A percentile compares a stretch with the other conserved stretches of the same genome.
Evolutionary conservation across 2,329 filamentous ascomycete genomes (phyloP).

Genomic region (Arthrinium phaeospermum): DNA sequence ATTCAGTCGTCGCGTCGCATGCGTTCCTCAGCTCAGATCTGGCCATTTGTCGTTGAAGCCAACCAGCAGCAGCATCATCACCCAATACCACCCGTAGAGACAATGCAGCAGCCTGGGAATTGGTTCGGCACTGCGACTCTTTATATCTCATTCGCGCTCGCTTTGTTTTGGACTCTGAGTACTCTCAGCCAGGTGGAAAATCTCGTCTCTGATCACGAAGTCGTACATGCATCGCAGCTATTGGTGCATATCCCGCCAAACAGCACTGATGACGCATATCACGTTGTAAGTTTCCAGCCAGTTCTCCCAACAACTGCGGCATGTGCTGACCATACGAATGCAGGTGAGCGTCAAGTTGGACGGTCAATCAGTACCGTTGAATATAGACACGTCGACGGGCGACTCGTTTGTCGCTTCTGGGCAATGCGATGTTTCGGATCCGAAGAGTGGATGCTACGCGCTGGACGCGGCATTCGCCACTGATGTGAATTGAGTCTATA

Average conservation of each 20-base stretch:
- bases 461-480: not conserved
- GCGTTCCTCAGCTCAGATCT: not conserved
- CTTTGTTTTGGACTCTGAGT: constrained; percentile 5
- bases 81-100: not conserved
- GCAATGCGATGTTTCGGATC: not conserved
- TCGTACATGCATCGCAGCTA: not conserved
- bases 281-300: not conserved
- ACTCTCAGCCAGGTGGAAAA: constrained; percentile 1
- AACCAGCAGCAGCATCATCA: not conserved
- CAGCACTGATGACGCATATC: constrained; percentile 14
- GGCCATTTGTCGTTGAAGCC: not conserved
- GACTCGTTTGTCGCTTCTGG: constrained; percentile 17
- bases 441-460: constrained; percentile 19
- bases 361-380: constrained; percentile 9
- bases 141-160: not conserved
- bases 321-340: not conserved
- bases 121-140: not conserved
- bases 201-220: not conserved
- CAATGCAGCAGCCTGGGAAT: constrained; percentile 7
- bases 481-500: not conserved
- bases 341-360: constrained; percentile 11
- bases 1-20: not conserved
- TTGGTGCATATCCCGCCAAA: constrained; percentile 7
- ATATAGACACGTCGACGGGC: constrained; percentile 4
- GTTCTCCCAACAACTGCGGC: not conserved